A percentile compares a stretch with the other conserved stretches of the same genome.
Evolutionary conservation across 2,329 filamentous ascomycete genomes (phyloP).

Genomic region (Graphiopsis chlorocephala): DNA sequence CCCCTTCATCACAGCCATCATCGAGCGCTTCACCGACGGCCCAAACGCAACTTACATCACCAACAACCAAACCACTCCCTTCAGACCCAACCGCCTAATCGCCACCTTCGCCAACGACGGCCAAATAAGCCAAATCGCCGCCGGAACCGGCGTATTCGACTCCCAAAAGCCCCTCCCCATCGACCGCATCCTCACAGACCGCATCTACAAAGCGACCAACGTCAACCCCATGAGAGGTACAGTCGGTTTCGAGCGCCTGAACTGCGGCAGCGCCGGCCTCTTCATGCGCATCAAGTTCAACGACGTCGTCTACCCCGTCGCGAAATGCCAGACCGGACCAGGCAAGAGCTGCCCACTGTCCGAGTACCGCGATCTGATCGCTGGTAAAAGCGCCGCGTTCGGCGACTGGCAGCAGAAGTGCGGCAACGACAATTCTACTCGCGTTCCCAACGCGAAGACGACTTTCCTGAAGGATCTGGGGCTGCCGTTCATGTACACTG

Average conservation of each 20-base stretch:
- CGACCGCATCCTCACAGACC: conserved; percentile 38
- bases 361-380: conserved; percentile 31
- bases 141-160: conserved; percentile 61
- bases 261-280: conserved; percentile 45
- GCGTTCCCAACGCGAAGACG: conserved; percentile 19
- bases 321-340: conserved; percentile 51
- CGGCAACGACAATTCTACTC: conserved; percentile 17
- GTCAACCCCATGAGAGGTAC: conserved; percentile 64
- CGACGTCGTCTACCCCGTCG: conserved; percentile 59
- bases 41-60: conserved; percentile 49
- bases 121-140: conserved; percentile 61
- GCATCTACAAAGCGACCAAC: conserved; percentile 55
- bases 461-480: conserved; percentile 20
- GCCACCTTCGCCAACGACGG: conserved; percentile 65
- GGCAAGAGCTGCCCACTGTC: conserved; percentile 47
- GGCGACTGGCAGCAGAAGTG: conserved; percentile 22
- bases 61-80: conserved; percentile 46
- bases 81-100: conserved; percentile 56
- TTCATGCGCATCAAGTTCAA: conserved; percentile 61
- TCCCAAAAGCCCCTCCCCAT: conserved; percentile 50
- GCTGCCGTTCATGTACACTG: conserved; percentile 17
- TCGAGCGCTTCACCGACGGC: conserved; percentile 53
- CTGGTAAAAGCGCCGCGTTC: conserved; percentile 16
- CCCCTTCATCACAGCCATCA: conserved; percentile 56
- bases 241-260: conserved; percentile 62